Conservation (phyloP, 2,329 filamentous ascomycete genomes). For the Pseudocercospora crystallina region DNA sequence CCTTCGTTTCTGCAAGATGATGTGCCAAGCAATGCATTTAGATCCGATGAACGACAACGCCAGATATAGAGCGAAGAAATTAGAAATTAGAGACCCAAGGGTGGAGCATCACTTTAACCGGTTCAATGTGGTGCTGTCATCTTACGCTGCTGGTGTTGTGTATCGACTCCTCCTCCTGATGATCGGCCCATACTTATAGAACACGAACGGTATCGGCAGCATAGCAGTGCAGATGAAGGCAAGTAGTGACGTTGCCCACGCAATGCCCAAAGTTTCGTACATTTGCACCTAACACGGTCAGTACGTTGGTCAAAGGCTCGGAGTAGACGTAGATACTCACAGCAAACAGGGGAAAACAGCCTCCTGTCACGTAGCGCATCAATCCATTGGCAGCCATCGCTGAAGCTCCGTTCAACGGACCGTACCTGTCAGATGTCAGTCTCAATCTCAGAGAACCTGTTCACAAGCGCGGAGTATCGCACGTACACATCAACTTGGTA, state of each 20-base stretch:
- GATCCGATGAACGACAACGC: no score
- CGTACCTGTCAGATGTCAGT: slow-evolving; percentile 32
- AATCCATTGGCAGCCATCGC: slow-evolving; percentile 61
- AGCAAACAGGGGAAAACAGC: slow-evolving; percentile 18
- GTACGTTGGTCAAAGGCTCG: background rate
- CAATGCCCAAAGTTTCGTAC: slow-evolving; percentile 41
- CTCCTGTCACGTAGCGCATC: slow-evolving; percentile 14
- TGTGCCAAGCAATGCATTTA: no score
- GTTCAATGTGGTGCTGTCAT: no score
- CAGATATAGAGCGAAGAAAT: no score
- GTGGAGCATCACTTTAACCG: no score
- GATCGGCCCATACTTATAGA: slow-evolving; percentile 33
- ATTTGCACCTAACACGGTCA: slow-evolving; percentile 25
- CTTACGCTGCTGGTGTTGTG: background rate
- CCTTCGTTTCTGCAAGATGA: no score
- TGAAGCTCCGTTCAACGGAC: slow-evolving; percentile 56
- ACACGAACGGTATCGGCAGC: slow-evolving; percentile 40
- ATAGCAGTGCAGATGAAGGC: slow-evolving; percentile 42
- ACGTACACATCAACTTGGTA: slow-evolving; percentile 56
- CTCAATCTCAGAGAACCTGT: no score
- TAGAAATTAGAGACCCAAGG: no score
- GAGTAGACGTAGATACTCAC: background rate
- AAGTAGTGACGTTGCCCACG: slow-evolving; percentile 45
- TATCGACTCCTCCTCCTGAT: slow-evolving; percentile 26
- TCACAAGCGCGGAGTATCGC: no score